Evolutionary conservation across 495 filamentous ascomycete genomes (phyloP), one percentile per base, ranked within the genome.

Genomic region (Glonium stellatum): DNA sequence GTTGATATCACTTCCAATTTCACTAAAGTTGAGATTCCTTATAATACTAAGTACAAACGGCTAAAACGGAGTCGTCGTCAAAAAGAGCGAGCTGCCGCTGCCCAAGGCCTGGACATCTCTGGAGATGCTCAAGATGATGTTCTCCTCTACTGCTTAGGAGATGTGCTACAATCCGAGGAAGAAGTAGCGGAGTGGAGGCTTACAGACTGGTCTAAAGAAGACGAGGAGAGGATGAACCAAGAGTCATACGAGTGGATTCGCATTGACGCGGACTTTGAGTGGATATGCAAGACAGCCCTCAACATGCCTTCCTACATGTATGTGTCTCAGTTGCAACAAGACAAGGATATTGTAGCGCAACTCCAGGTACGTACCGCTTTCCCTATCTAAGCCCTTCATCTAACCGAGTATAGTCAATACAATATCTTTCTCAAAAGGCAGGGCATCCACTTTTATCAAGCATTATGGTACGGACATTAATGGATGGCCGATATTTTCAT

Each of bases 201-300:
- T 13, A 76, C 80, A 9, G 92, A 97, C 57, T 99, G 93, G 93
- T 82, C 84, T 51, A 83, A 85, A 57, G 87, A 91, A 37, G 87
- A 90, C 12, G 91, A 97, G 69, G 80, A 85, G 8, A 79, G 81
- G 59, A 99, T 99, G 95, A 88, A 90, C 41, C 84, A 90, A 55
- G 93, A 99, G 69, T 93, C 87, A 2, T 99, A 97, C 69, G 93
- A 99, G 71, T 99, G 93, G 93, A 93, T 97, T 60, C 84, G 93
- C 15, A 88, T 97, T 79, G 93, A 99, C 73, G 90, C 92, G 19
- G 93, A 99, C 72, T 97, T 97, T 65, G 93, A 99, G 69, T 99
- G 93, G 93, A 84, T 97, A 41, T 92, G 88, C 74, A 86, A 86
- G 54, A 78, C 88, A 53, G 82, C 83, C 42, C 79, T 92, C 51